Evolutionary conservation across 257 asterid species (phyloP), one percentile per base, ranked within the genome.

Genomic region (Sherardia arvensis): DNA sequence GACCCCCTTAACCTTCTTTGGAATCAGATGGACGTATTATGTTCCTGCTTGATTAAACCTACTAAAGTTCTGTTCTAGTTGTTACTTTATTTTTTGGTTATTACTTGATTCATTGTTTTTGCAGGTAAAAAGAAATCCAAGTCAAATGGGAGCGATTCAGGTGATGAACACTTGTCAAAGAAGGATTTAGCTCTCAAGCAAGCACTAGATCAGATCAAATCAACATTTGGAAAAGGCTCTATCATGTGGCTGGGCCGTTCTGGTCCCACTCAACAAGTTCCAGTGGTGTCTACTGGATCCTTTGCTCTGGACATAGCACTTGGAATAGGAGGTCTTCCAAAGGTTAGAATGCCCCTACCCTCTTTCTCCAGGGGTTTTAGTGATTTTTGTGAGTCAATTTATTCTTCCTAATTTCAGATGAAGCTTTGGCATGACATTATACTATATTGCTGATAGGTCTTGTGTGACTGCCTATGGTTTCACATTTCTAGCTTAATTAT

Each of bases 211-310:
- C 96, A 87, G 80, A 93, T 93, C 53, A 84, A 86, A 18, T 17
- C 86, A 14, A 78, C 96, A 28, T 90, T 85, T 69, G 97, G 97
- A 38, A 86, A 90, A 78, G 99, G 97, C 69, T 83, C 99, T 64
- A 90, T 90, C 45, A 90, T 93, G 97, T 93, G 97, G 99, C 90
- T 93, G 53, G 96, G 99, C 65, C 86, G 96, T 61, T 72, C 92
- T 20, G 83, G 2, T 14, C 56, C 85, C 17, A 71, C 69, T 14
- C 83, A 68, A 75, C 72, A 85, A 49, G 88, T 85, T 54, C 97
- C 97, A 0, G 97, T 90, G 65, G 85, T 93, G 33, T 90, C 99
- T 61, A 87, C 97, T 22, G 97, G 96, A 36, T 93, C 96, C 8
- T 83, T 93, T 84, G 74, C 92, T 55, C 80, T 90, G 81, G 97